Conservation (phyloP, 2,329 filamentous ascomycete species). For the Aspergillus carbonarius region DNA sequence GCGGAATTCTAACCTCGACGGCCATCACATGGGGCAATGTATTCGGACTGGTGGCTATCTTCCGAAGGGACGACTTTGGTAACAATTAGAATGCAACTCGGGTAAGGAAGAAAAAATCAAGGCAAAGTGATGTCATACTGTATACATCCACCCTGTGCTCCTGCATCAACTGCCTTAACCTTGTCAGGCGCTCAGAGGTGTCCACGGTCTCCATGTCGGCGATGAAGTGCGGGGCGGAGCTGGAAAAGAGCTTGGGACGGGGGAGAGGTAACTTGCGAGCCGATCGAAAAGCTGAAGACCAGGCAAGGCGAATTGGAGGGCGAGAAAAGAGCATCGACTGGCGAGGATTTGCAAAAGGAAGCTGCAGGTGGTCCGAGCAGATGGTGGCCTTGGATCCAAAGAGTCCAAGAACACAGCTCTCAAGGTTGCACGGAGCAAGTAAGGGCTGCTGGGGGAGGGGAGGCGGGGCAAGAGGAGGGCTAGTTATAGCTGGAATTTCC, state of each 20-base stretch:
- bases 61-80: conserved; percentile 85
- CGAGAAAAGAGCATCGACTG: conserved; percentile 38
- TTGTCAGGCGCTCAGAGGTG: conserved; percentile 72
- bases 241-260: conserved; percentile 40
- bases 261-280: conserved; percentile 24
- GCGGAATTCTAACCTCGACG: conserved; percentile 61
- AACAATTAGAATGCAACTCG: conserved; percentile 35
- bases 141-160: conserved; percentile 86
- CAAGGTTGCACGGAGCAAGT: conserved; percentile 10
- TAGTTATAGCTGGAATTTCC: conserved; percentile 5
- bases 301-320: conserved; percentile 29
- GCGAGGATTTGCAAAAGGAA: conserved; percentile 6
- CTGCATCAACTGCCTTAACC: conserved; percentile 82
- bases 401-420: conserved; percentile 10
- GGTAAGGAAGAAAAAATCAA: conserved; percentile 5
- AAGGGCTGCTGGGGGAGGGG: conserved; percentile 1
- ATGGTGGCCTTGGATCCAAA: conserved; percentile 12
- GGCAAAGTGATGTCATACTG: conserved; percentile 56
- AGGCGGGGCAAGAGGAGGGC: conserved; percentile 1
- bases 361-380: conserved; percentile 20
- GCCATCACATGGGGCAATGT: conserved; percentile 93
- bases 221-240: conserved; percentile 34
- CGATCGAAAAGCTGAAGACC: conserved; percentile 31
- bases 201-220: conserved; percentile 74
- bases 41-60: conserved; percentile 96